Base-by-base conservation (phyloP, 805 yeast species). In the Martiniozyma abietophila region DNA sequence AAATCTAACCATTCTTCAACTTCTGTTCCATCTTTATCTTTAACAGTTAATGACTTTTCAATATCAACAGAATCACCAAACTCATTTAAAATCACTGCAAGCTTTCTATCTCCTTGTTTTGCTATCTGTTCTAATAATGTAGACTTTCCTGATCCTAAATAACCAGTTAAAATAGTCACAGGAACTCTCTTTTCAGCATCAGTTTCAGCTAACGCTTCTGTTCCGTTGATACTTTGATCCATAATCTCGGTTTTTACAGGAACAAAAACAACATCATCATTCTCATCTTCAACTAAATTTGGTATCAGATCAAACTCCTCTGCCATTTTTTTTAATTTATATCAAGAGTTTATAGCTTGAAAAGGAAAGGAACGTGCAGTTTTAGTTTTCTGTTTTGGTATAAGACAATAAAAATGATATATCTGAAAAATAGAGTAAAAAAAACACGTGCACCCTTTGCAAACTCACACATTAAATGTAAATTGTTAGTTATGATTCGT, bases 1-100 rank as follows among this genome's bases (percentile, higher is more conserved):
- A 92, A 62, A 53, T 92, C 98, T 3, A 92, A 65, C 98, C 98
- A 92, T 50, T 92, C 96, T 48, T 86, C 83, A 33, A 82, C 79
- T 3, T 75, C 61, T 4, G 65, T 60, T 7, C 63, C 64, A 7
- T 69, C 65, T 36, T 67, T 62, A 38, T 61, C 64, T 32, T 67
- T 64, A 8, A 89, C 76, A 0, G 94, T 80, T 37, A 92, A 67
- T 1, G 94, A 71, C 52, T 82, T 81, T 54, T 92, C 98, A 42
- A 92, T 86, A 31, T 78, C 94, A 14, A 85, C 70, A 0, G 96
- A 77, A 54, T 84, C 94, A 10, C 95, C 95, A 64, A 84, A 84
- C 56, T 88, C 96, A 58, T 89, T 89, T 49, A 92, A 61, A 10
- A 92, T 86, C 6, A 92, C 84, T 1, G 98, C 98, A 19, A 92